Evolutionary conservation across 1,284 basidiomycete genomes (phyloP).

Genomic region (Leccinum angustisporum): DNA sequence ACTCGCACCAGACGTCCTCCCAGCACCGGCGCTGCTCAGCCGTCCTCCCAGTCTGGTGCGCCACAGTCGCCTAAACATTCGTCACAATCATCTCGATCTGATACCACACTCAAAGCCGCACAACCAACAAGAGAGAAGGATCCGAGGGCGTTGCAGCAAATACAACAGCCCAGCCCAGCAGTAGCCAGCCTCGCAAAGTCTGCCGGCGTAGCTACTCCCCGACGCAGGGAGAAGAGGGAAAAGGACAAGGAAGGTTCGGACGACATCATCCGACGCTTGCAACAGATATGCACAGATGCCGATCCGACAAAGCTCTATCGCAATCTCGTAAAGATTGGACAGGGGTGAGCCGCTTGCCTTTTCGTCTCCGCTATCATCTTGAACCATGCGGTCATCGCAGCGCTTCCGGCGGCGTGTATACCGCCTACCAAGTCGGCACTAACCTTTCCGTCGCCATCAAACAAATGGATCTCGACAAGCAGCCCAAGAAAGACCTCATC

Average conservation of each 20-base stretch:
- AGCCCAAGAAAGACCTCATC: constrained; percentile 99
- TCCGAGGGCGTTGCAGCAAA: constrained; percentile 37
- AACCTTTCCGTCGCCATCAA: constrained; percentile 97
- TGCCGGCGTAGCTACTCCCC: constrained; percentile 70
- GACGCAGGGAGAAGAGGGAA: constrained; percentile 84
- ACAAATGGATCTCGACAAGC: constrained; percentile 99
- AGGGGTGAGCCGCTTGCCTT: constrained; percentile 67
- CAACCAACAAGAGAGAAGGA: constrained; percentile 36
- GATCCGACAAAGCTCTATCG: constrained; percentile 95
- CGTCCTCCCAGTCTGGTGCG: constrained; percentile 30
- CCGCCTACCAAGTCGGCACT: constrained; percentile 94
- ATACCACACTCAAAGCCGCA: constrained; percentile 49
- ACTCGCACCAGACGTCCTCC: constrained; percentile 35
- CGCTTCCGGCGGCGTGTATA: constrained; percentile 97
- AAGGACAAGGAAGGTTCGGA: constrained; percentile 80
- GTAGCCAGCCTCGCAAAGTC: constrained; percentile 60
- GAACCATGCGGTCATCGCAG: constrained; percentile 39
- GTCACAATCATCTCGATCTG: constrained; percentile 53
- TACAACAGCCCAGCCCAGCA: constrained; percentile 45
- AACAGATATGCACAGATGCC: constrained; percentile 95
- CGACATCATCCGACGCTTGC: constrained; percentile 89
- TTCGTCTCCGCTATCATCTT: neutral
- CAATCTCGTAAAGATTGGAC: constrained; percentile 94
- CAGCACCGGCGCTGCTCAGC: constrained; percentile 23
- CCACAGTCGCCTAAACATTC: constrained; percentile 47